Base-by-base conservation (phyloP, 129 eudicot genomes). In the Glebionis coronaria region DNA sequence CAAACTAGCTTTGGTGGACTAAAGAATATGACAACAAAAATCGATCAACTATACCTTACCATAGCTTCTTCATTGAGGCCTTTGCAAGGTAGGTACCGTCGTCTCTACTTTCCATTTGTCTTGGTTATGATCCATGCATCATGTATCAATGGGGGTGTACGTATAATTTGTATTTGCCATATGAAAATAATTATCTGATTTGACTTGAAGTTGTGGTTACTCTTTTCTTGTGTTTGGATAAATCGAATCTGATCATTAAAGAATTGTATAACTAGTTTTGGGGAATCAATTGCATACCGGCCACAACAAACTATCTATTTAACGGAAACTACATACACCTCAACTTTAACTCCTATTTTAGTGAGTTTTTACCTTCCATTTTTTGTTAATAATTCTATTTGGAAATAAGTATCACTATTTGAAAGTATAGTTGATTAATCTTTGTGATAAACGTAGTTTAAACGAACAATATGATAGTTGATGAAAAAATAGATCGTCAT, bases 1-100 rank as follows among this genome's bases (percentile, higher is more conserved):
- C 86, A 68, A 70, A 87, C 96, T 38, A 68, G 73, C 65, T 84
- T 84, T 45, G 99, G 99, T 57, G 85, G 75, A 46, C 61, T 86
- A 60, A 81, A 77, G 67, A 85, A 82, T 71, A 86, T 93, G 97
- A 79, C 67, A 8, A 79, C 81, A 16, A 88, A 86, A 78, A 73
- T 88, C 12, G 92, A 71, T 44, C 99, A 88, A 56, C 78, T 88
- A 14, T 93, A 86, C 67, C 75, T 65, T 54, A 88, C 92, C 3
- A 70, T 86, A 73, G 86, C 95, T 58, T 88, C 92, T 52, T 56
- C 54, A 14, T 67, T 93, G 61, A 84, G 80, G 80, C 81, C 83
- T 61, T 55, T 86, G 68, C 99, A 86, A 78, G 84, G 98, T 93
- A 80, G 55, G 45, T 65, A 40, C 62, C 28, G 0, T 28, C 9